Percentiles rank a stretch among this genome's conserved stretches.
phyloP scores from a whole-genome alignment of 2,329 filamentous ascomycete genomes.

The Chrysoporthe austroafricana region DNA sequence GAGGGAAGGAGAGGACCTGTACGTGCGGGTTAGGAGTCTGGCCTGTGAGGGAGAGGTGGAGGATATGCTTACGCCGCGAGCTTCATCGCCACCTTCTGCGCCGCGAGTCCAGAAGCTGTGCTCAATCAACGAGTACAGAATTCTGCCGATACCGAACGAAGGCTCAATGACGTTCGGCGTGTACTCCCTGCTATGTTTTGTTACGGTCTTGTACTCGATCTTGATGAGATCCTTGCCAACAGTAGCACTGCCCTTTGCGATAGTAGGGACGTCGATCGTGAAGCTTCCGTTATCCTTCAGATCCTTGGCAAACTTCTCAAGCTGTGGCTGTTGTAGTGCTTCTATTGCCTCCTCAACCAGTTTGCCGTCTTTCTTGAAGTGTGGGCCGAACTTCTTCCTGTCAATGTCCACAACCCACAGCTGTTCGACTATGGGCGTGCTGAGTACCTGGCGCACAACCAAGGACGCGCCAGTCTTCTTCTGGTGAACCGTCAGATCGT shows the following conservation, averaged over 20 bases:
- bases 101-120: conserved; percentile 91
- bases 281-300: conserved; percentile 77
- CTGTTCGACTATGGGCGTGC: conserved; percentile 77
- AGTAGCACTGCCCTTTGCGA: conserved; percentile 74
- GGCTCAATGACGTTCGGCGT: conserved; percentile 97
- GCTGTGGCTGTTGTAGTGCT: conserved; percentile 76
- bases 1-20: conserved; percentile 59
- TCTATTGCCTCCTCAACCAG: conserved; percentile 76
- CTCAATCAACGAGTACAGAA: conserved; percentile 90
- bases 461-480: conserved; percentile 90
- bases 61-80: conserved; percentile 73
- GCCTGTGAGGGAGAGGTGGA: not conserved
- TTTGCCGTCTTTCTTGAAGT: conserved; percentile 94
- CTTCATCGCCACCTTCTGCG: conserved; percentile 73
- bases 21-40: conserved; percentile 44
- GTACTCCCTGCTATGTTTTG: conserved; percentile 86
- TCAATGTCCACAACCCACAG: conserved; percentile 88
- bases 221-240: conserved; percentile 78
- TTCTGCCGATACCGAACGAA: conserved; percentile 95
- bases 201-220: conserved; percentile 81
- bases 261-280: conserved; percentile 70
- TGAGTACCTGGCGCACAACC: conserved; percentile 79
- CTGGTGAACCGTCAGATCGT: conserved; percentile 88
- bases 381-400: conserved; percentile 94
- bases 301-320: conserved; percentile 77